Base-by-base conservation (phyloP, 2,329 filamentous ascomycete genomes). In the Grosmannia clavigera region DNA sequence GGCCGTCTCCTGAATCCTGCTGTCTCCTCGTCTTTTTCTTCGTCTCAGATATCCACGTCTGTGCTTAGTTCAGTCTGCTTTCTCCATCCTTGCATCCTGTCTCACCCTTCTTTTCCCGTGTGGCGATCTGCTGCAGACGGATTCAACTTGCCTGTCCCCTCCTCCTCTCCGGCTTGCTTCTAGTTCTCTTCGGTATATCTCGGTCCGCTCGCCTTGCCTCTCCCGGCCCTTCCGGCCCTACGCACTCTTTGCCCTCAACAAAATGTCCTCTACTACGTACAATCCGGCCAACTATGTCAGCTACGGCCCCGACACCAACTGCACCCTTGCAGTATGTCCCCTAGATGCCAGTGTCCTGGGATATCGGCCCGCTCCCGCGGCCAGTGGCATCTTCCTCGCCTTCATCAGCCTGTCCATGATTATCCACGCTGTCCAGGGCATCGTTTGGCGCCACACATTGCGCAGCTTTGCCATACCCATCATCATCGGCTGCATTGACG, bases 401-500 rank as follows among this genome's bases (percentile, higher is more conserved):
- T 65, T 79, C 27, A 79, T 73, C 63, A 72, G 74, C 22, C 69
- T 81, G 3, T 75, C 77, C 14, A 75, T 82, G 62, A 73, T 66
- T 29, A 25, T 73, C n/a, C 79, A 82, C 61, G 54, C 70, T 46
- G 70, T 69, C 53, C 70, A 78, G n/a, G 79, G 79, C 52, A 53
- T 75, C 50, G 68, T 74, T 48, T 79, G 76, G 75, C 76, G 69
- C 65, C 72, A 70, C 29, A 78, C 75, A 73, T 61, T 64, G 25
- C 3, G 7, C 55, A 75, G 73, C 61, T 81, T 78, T 68, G 75
- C 75, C 70, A 64, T 65, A 12, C 76, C 75, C 62, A 81, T 87
- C 76, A 65, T 81, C 7, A 66, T 76, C 22, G 85, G 85, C 54
- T 82, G 78, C 64, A 50, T 78, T 6, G 73, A 76, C 55, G 84